Percentiles rank a stretch among this genome's conserved stretches.
Evolutionary conservation across 768 basidiomycete species (phyloP).

Genomic region (Pisolithus microcarpus): DNA sequence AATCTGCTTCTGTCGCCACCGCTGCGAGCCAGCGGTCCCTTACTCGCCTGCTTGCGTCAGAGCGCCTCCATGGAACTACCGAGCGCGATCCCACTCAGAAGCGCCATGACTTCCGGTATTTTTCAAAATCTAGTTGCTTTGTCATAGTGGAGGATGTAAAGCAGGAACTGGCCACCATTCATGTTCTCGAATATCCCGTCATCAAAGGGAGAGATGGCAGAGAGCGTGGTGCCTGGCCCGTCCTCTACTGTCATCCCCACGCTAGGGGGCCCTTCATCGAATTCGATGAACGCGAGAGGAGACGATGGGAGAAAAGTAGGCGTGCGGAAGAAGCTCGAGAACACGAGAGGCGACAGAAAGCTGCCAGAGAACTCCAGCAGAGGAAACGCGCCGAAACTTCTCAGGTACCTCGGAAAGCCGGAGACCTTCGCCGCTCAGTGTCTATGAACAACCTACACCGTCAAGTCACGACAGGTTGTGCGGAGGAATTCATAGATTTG

Average conservation of each 20-base stretch:
- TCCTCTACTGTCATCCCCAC: slow-evolving; percentile 69
- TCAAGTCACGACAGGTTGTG: slow-evolving; percentile 33
- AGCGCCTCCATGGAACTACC: slow-evolving; percentile 73
- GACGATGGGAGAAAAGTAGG: slow-evolving; percentile 56
- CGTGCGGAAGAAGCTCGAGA: slow-evolving; percentile 32
- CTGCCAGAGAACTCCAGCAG: slow-evolving; percentile 21
- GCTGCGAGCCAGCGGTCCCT: slow-evolving; percentile 40
- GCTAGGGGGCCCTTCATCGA: slow-evolving; percentile 68
- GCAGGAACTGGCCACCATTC: slow-evolving; percentile 77
- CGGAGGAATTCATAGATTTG: slow-evolving; percentile 37
- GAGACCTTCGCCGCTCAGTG: slow-evolving; percentile 64
- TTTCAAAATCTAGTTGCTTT: slow-evolving; percentile 66
- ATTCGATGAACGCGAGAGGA: slow-evolving; percentile 68
- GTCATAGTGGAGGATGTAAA: slow-evolving; percentile 88
- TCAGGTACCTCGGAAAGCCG: slow-evolving; percentile 25
- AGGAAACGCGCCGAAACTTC: slow-evolving; percentile 24
- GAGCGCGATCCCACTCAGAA: slow-evolving; percentile 91
- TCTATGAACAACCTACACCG: slow-evolving; percentile 75
- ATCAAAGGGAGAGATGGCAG: slow-evolving; percentile 45
- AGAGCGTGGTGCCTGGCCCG: slow-evolving; percentile 68
- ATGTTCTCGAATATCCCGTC: slow-evolving; percentile 71
- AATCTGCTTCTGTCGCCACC: slow-evolving; percentile 25
- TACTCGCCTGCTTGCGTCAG: slow-evolving; percentile 64
- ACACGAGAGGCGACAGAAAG: slow-evolving; percentile 21
- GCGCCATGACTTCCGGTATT: slow-evolving; percentile 85